phyloP scores from a whole-genome alignment of 345 rosid species.

The Turnera subulata region DNA sequence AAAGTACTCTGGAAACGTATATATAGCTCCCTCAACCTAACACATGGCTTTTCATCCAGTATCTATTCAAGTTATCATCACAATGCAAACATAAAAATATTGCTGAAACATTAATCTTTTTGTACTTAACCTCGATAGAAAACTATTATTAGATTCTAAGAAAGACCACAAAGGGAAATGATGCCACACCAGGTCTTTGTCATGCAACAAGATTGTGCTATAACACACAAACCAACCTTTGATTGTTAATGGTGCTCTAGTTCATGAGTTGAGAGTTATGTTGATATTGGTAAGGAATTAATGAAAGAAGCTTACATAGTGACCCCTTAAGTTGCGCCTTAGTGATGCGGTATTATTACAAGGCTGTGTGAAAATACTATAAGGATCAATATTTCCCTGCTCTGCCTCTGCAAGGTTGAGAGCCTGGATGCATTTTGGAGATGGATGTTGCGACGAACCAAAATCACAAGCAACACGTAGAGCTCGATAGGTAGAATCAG shows the following conservation, averaged over 20 bases:
- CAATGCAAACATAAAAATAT: no score
- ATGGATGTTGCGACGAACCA: constrained; percentile 66
- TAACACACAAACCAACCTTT: no score
- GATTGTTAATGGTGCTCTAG: no score
- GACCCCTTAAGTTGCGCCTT: constrained; percentile 56
- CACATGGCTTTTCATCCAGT: not conserved
- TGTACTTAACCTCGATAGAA: no score
- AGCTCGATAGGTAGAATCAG: constrained; percentile 69
- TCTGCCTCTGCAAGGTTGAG: constrained; percentile 51
- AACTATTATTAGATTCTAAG: no score
- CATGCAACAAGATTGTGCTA: no score
- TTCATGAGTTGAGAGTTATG: constrained; percentile 1
- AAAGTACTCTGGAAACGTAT: not conserved
- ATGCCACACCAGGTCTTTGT: no score
- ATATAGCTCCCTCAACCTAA: not conserved
- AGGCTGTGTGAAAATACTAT: constrained; percentile 78
- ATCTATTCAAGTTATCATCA: not conserved
- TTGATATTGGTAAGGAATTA: not conserved
- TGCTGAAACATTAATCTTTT: no score
- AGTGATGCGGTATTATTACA: constrained; percentile 55
- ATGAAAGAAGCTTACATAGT: constrained; percentile 51
- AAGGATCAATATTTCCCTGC: constrained; percentile 79
- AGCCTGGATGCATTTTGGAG: constrained; percentile 58
- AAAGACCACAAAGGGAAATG: no score
- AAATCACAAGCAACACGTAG: constrained; percentile 49